phyloP scores from a whole-genome alignment of 768 basidiomycete genomes.

The Chalciporus chontae region DNA sequence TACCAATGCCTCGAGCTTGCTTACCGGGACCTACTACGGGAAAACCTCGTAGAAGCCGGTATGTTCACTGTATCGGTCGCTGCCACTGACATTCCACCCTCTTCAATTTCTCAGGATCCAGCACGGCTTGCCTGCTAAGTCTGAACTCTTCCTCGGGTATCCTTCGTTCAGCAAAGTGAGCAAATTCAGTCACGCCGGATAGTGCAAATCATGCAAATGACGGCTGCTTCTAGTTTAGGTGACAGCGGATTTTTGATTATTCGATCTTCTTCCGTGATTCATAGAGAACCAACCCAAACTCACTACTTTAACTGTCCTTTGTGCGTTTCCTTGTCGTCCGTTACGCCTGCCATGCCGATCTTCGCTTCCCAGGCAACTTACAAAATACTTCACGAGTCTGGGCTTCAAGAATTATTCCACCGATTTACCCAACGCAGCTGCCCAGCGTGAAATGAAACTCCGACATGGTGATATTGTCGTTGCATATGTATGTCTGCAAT shows the following conservation, averaged over 20 bases:
- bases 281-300: conserved; percentile 36
- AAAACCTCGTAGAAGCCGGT: conserved; percentile 58
- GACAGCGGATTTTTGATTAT: conserved; percentile 76
- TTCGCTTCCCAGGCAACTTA: conserved; percentile 26
- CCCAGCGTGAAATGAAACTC: conserved; percentile 42
- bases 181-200: conserved; percentile 3
- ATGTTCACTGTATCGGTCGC: conserved; percentile 22
- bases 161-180: conserved; percentile 76
- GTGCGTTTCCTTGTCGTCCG: conserved; percentile 15
- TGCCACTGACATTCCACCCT: background rate
- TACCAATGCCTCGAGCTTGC: conserved; percentile 70
- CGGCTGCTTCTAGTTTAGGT: conserved; percentile 50
- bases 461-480: conserved; percentile 53
- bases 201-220: conserved; percentile 4
- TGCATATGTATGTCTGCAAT: conserved; percentile 38
- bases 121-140: conserved; percentile 75
- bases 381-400: conserved; percentile 31
- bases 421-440: conserved; percentile 43
- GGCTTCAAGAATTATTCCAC: conserved; percentile 14
- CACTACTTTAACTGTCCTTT: conserved; percentile 35
- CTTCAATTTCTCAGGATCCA: conserved; percentile 54
- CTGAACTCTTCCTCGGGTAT: conserved; percentile 72
- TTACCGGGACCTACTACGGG: conserved; percentile 65
- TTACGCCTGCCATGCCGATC: background rate
- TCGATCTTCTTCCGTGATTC: conserved; percentile 60